Evolutionary conservation across 805 yeast species (phyloP), one percentile per base, ranked within the genome.

Genomic region (Candida methanosorbosa): DNA sequence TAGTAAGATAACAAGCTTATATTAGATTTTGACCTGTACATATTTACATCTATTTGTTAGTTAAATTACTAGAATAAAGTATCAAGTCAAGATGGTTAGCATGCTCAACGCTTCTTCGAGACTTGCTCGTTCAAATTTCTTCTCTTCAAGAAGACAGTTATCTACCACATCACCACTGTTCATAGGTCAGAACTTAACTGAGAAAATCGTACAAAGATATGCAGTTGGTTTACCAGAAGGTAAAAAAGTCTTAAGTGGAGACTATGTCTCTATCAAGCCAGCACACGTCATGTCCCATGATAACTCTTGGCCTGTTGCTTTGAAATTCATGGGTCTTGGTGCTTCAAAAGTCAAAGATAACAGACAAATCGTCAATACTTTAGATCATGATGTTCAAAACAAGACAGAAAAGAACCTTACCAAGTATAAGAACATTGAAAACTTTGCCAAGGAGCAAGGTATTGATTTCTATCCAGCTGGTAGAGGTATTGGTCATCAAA

Each of bases 241-340:
- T 21, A 90, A 92, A 56, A 54, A 65, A 36, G 95, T 92, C 25
- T 78, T 68, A 48, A 70, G 85, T 31, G 98, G 97, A 12, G 99
- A 92, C 63, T 92, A 88, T 61, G 97, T 94, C 34, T 76, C 95
- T 2, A 90, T 92, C 54, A 72, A 67, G 50, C 99, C 99, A 4
- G 90, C 95, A 3, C 95, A 92, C 64, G 94, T 97, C 59, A 92
- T 92, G 99, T 86, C 97, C 13, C 99, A 92, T 59, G 99, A 92
- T 60, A 92, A 92, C 62, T 81, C 97, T 29, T 94, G 99, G 98
- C 99, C 99, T 1, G 97, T 92, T 14, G 98, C 98, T 1, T 70
- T 90, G 53, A 92, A 92, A 63, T 92, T 92, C 64, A 85, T 75
- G 78, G 95, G 95, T 5, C 70, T 92, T 25, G 98, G 98, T 1